phyloP scores from a whole-genome alignment of 2,329 filamentous ascomycete species.

The Fusarium secorum region DNA sequence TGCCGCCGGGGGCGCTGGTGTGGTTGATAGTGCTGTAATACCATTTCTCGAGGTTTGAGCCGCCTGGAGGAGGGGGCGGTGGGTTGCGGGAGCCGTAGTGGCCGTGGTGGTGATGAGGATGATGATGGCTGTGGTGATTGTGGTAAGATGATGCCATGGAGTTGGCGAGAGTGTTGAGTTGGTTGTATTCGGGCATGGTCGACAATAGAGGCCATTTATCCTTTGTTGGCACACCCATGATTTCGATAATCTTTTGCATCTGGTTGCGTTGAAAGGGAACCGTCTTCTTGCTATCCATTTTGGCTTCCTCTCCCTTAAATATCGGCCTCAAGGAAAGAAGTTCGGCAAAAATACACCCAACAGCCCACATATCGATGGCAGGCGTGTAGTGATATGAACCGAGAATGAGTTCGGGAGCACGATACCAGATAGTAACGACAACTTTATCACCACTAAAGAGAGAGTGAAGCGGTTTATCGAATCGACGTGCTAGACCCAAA shows the following conservation, averaged over 20 bases:
- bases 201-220: conserved; percentile 86
- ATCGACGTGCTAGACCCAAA: conserved; percentile 87
- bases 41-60: conserved; percentile 76
- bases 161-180: conserved; percentile 67
- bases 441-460: conserved; percentile 96
- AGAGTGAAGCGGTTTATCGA: conserved; percentile 91
- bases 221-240: conserved; percentile 89
- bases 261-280: conserved; percentile 98
- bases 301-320: conserved; percentile 98
- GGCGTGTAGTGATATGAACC: conserved; percentile 97
- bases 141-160: conserved; percentile 56
- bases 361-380: conserved; percentile 95
- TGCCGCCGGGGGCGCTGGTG: conserved; percentile 48
- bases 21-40: conserved; percentile 75
- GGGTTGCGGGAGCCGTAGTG: conserved; percentile 52
- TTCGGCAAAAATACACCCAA: conserved; percentile 98
- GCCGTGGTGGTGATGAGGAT: conserved; percentile 57
- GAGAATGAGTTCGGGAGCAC: conserved; percentile 90
- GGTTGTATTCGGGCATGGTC: conserved; percentile 85
- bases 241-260: conserved; percentile 98
- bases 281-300: conserved; percentile 98
- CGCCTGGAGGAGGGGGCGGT: conserved; percentile 35
- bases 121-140: conserved; percentile 50
- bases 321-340: conserved; percentile 89
- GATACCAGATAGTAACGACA: conserved; percentile 99